Evolutionary conservation across 495 filamentous ascomycete genomes (phyloP), one percentile per base, ranked within the genome.

Genomic region (Xylaria sp.): DNA sequence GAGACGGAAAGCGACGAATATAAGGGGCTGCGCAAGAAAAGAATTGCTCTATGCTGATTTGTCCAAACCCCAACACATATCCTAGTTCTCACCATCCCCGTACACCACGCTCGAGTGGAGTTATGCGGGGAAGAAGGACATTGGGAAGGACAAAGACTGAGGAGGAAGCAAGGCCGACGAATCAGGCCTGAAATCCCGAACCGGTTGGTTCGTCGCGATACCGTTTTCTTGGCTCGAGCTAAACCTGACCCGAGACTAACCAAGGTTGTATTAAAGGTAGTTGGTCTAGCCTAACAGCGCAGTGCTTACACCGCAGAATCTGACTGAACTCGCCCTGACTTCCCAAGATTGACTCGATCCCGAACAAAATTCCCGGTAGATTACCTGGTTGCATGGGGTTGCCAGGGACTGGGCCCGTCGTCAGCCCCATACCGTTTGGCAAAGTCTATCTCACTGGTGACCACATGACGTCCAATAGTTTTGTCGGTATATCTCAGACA

Each of bases 41-140:
- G 55, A 69, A 29, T 33, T 62, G 12, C 44, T 63, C 24, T 24
- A 24, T 11, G 43, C 46, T 61, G 68, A 70, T 70, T 70, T 63
- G 68, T 33, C 57, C 24, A 17, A 52, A 31, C 14, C 43, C 44
- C 44, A 29, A 31, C 24, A 31, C 24, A 33, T 7, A 68, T 37
- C 68, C 58, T 53, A 41, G 68, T 33, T 35, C 68, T 46, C n/a
- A 33, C 14, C 35, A 52, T 61, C 37, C 33, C 46, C 14, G 61
- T 43, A 41, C 48, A 50, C 41, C 29, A 40, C 40, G 26, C 41
- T 48, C 31, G 21, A 29, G 67, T 44, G 37, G 67, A 52, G 43
- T 24, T 61, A 53, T 70, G 68, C 59, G 68, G 68, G 68, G 68
- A 55, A 70, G 58, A 63, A 6, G 43, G 52, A 59, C 15, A 41